Evolutionary conservation across 225 moss, liverwort and hornwort genomes (phyloP), one percentile per base, ranked within the genome.

Genomic region (Physcomitrellopsis africana): DNA sequence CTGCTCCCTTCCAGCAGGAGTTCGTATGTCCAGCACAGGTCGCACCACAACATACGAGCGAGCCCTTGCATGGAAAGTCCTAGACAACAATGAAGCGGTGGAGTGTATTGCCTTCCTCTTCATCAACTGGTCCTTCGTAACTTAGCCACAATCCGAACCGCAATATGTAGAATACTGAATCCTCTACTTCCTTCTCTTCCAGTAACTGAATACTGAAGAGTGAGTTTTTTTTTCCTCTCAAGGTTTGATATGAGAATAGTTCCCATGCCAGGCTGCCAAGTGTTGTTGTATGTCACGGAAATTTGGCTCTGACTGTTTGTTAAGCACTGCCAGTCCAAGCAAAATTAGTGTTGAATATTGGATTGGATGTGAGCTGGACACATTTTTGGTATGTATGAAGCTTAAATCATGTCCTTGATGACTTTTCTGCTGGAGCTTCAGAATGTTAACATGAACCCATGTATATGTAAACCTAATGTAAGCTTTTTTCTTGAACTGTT

Each of bases 81-180:
- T 89, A 77, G 92, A 94, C 72, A 90, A 87, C 60, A 86, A 82
- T 46, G 90, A 94, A 41, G 74, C 80, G 61, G 89, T 89, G 18
- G 92, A 88, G 63, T 92, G 94, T 80, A 86, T 94, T 75, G 94
- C 92, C 53, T 94, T 94, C 78, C 83, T 94, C 43, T 94, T 90
- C 67, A 82, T 89, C 84, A 92, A 91, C 75, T 94, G 94, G 94
- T 90, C 94, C 14, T 92, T 94, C 70, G 70, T 94, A 51, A 80
- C 79, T 74, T 80, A 11, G 60, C 51, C 44, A 1, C 44, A 61
- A 61, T 18, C 6, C 5, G 29, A 57, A 7, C 2, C 5, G 49
- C 60, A 37, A 7, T 63, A 45, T n/a, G 55, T 22, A 7, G 13
- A 69, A 41, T 10, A 56, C 43, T 15, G 64, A 20, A 55, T 22